These are phyloP conservation scores for Cryptococcus depauperatus DNA, from an alignment of 1,284 basidiomycete genomes.

Conservation along the genomic window DNA sequence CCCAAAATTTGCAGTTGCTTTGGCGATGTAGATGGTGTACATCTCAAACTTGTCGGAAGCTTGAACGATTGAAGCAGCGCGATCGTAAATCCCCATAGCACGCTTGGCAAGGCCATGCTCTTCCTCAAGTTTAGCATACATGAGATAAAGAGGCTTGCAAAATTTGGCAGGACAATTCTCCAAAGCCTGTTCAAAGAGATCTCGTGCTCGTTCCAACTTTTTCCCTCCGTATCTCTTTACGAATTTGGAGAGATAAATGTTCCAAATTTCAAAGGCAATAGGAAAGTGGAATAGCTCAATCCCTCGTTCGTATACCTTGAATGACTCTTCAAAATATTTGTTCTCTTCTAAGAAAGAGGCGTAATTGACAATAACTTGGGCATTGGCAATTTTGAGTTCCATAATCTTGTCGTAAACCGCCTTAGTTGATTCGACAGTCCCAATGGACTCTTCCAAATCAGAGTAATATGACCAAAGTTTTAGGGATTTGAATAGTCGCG, in stretches of 20 bases:
- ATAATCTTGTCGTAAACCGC: conserved; percentile 93
- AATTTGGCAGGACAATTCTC: conserved; percentile 93
- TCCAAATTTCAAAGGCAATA: conserved; percentile 98
- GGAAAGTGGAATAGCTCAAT: conserved; percentile 97
- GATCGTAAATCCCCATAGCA: conserved; percentile 92
- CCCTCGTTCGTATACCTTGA: conserved; percentile 97
- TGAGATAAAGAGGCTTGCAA: conserved; percentile 88
- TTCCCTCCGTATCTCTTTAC: conserved; percentile 90
- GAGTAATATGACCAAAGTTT: conserved; percentile 99
- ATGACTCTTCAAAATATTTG: conserved; percentile 95
- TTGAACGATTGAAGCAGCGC: conserved; percentile 75
- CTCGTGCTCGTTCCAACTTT: conserved; percentile 89
- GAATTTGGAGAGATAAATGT: conserved; percentile 96
- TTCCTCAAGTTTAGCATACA: conserved; percentile 93
- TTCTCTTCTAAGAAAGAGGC: conserved; percentile 95
- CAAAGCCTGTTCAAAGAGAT: conserved; percentile 94
- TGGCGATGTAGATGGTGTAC: conserved; percentile 95
- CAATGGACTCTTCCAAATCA: conserved; percentile 93
- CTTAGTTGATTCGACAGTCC: conserved; percentile 85
- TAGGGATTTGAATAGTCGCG: conserved; percentile 89
- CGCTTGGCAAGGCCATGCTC: conserved; percentile 91
- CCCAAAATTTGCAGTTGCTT: conserved; percentile 91
- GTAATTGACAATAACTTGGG: conserved; percentile 95
- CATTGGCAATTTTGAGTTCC: conserved; percentile 96
- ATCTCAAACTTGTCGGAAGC: conserved; percentile 96